Base-by-base conservation (phyloP, 805 yeast genomes). In the Yarrowia hollandica region DNA sequence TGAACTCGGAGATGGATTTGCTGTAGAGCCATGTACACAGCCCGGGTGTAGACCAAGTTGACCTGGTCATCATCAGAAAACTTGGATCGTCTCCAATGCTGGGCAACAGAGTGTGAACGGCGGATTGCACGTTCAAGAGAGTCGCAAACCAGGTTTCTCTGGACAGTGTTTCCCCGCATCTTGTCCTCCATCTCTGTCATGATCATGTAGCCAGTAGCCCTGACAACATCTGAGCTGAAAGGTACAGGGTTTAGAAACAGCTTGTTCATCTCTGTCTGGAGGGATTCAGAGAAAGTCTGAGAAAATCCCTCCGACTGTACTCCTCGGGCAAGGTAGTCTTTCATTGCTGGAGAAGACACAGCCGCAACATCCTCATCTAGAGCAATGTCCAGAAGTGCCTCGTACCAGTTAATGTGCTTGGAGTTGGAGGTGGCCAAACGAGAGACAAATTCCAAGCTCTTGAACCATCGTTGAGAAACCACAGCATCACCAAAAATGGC, bases 121-220 rank as follows among this genome's bases (percentile, higher is more conserved):
- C 28, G 15, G 4, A 48, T 22, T 1, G 55, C 55, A 12, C 55
- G 28, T 12, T 48, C 39, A 3, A 48, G 31, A 1, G 55, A 48
- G 14, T 48, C 55, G 2, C 39, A 23, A 1, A 48, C 18, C 15
- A 48, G 30, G 22, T 48, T 33, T 33, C 55, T 4, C 39, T 48
- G 38, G 2, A 22, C 30, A n/a, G 39, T 33, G 39, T 48, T 31
- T 10, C 55, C 55, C 15, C 39, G 15, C 39, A 48, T 48, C 12
- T 23, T 48, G 18, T 48, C 55, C 39, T 48, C 55, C 55, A 48
- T 48, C 22, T 48, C 55, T 0, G 55, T 39, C 55, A 48, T 48
- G 30, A 48, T 48, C 55, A 48, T 48, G 55, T 48, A 31, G n/a
- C 55, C 55, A 1, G 39, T 31, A 6, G 55, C 55, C 11, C 39